Evolutionary conservation across 129 eudicot species (phyloP).

Genomic region (Flaveria linearis): DNA sequence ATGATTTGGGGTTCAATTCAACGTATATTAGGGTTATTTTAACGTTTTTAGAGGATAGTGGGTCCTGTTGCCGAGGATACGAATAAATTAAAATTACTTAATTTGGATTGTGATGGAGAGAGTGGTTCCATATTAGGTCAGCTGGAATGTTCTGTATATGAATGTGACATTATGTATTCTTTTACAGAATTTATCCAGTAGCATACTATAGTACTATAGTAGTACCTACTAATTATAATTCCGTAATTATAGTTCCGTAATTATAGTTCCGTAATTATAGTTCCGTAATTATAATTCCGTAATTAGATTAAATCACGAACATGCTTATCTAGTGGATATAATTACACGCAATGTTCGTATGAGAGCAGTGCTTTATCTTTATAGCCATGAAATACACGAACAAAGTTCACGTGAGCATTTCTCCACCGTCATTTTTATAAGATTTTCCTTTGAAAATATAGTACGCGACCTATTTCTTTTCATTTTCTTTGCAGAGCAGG

Average conservation of each 20-base stretch:
- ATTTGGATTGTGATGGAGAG: conserved; percentile 22
- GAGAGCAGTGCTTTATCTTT: too few species aligned
- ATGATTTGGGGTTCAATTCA: neutral
- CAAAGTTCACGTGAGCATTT: too few species aligned
- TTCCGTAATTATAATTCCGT: neutral
- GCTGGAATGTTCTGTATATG: conserved; percentile 37
- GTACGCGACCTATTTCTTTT: too few species aligned
- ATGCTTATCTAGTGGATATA: neutral
- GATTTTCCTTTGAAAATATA: too few species aligned
- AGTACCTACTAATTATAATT: neutral
- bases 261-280: too few species aligned
- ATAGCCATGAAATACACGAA: too few species aligned
- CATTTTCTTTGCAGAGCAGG: too few species aligned
- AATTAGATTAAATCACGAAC: neutral
- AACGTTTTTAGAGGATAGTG: neutral
- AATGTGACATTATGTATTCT: conserved; percentile 19
- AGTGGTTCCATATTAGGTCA: conserved; percentile 28
- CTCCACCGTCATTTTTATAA: too few species aligned
- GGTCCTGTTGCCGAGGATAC: conserved; percentile 10
- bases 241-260: too few species aligned
- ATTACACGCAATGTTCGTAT: too few species aligned
- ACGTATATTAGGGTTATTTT: neutral
- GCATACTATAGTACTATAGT: neutral
- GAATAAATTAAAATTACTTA: neutral
- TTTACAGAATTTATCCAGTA: neutral